phyloP scores from a whole-genome alignment of 148 eudicot species.

The Rhododendron vialii region DNA sequence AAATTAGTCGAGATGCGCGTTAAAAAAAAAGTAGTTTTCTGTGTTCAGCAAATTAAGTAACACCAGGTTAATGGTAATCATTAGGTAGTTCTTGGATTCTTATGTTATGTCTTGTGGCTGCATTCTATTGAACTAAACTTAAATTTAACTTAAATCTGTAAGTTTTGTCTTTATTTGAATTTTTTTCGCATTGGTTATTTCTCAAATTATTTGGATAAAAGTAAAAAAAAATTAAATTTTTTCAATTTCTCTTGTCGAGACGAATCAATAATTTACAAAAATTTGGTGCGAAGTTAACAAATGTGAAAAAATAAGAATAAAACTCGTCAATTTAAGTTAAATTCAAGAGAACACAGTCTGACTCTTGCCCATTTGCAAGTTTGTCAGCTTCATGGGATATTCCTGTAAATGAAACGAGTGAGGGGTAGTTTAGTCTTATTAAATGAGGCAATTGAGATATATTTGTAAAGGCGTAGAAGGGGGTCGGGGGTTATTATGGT shows the following conservation, averaged over 20 bases:
- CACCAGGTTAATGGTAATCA: not conserved
- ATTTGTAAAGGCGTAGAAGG: not conserved
- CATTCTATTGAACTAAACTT: too few relatives aligned
- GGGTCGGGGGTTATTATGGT: slow-evolving; percentile 5
- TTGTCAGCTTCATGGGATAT: not conserved
- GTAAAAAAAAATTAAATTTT: too few relatives aligned
- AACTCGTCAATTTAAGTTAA: too few relatives aligned
- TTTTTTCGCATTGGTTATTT: too few relatives aligned
- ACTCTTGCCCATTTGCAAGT: not conserved
- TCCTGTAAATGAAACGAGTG: not conserved
- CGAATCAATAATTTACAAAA: too few relatives aligned
- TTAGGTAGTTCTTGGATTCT: not conserved
- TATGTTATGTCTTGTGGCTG: not conserved
- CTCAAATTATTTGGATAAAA: too few relatives aligned
- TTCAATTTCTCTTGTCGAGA: too few relatives aligned
- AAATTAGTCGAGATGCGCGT: not conserved
- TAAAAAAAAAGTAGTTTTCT: not conserved
- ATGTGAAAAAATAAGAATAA: too few relatives aligned
- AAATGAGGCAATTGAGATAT: not conserved
- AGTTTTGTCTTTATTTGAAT: too few relatives aligned
- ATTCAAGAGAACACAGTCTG: too few relatives aligned
- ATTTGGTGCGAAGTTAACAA: too few relatives aligned
- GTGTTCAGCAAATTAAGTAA: not conserved
- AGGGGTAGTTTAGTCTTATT: not conserved
- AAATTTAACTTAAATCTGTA: too few relatives aligned